Percentiles rank a stretch among this genome's conserved stretches.
These are phyloP conservation scores for Aurifilum marmelostoma DNA, from an alignment of 2,329 filamentous ascomycete genomes.

Conservation along the genomic window DNA sequence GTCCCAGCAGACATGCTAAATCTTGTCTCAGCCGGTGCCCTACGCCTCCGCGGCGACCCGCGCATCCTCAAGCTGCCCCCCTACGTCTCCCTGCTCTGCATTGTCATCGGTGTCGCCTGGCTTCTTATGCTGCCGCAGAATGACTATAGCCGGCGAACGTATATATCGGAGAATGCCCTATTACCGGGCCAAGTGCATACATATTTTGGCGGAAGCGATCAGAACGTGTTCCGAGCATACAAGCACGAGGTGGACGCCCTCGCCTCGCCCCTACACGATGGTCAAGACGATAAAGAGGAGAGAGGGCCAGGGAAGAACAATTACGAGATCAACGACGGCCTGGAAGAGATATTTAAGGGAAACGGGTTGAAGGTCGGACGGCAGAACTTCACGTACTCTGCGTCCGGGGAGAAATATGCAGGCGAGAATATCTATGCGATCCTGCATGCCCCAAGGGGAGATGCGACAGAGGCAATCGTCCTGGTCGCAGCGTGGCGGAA, in stretches of 20 bases:
- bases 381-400: slow-evolving; percentile 85
- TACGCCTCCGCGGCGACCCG: slow-evolving; percentile 77
- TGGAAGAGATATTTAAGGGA: slow-evolving; percentile 75
- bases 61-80: slow-evolving; percentile 82
- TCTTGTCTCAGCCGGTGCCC: slow-evolving; percentile 54
- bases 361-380: slow-evolving; percentile 84
- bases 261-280: slow-evolving; percentile 42
- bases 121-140: slow-evolving; percentile 87
- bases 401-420: slow-evolving; percentile 71
- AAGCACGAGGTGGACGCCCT: slow-evolving; percentile 77
- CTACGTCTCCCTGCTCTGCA: slow-evolving; percentile 82
- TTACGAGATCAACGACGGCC: slow-evolving; percentile 65
- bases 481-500: slow-evolving; percentile 89
- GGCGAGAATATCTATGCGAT: slow-evolving; percentile 95
- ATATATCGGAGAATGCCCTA: slow-evolving; percentile 96
- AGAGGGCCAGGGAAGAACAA: neutral
- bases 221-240: slow-evolving; percentile 91
- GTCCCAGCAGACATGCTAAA: neutral
- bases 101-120: slow-evolving; percentile 85
- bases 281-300: slow-evolving; percentile 43
- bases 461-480: slow-evolving; percentile 96
- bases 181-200: slow-evolving; percentile 96
- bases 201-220: slow-evolving; percentile 95
- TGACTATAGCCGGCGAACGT: slow-evolving; percentile 88
- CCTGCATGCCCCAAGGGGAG: slow-evolving; percentile 88